phyloP scores from a whole-genome alignment of 2,329 filamentous ascomycete genomes.

The Pezicula rhizophila region DNA sequence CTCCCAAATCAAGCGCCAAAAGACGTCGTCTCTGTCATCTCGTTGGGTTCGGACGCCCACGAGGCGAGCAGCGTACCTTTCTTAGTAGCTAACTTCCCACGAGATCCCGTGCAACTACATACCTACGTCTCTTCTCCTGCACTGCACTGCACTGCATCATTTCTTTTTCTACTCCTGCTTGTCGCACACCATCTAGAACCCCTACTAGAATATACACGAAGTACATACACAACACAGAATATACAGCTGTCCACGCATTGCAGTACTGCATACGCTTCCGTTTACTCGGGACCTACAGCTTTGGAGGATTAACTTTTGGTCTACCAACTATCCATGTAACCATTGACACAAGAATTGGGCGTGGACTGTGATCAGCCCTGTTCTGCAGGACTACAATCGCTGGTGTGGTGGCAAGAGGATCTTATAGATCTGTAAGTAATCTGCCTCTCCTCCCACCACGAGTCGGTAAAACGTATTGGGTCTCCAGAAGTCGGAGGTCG shows the following conservation, averaged over 20 bases:
- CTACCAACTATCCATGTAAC: conserved; percentile 23
- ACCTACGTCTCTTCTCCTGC: conserved; percentile 16
- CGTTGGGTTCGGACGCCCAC: conserved; percentile 21
- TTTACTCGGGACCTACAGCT: conserved; percentile 14
- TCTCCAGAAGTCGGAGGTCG: conserved; percentile 11
- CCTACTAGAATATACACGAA: conserved; percentile 16
- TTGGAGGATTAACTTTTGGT: conserved; percentile 12
- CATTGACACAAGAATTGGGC: conserved; percentile 23
- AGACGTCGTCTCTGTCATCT: conserved; percentile 13
- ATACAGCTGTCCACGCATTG: conserved; percentile 15
- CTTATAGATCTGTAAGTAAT: conserved; percentile 22
- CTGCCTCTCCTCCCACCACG: conserved; percentile 6
- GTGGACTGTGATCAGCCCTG: conserved; percentile 28
- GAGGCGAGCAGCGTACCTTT: conserved; percentile 16
- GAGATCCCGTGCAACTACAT: conserved; percentile 22
- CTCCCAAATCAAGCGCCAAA: conserved; percentile 24
- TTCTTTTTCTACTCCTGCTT: conserved; percentile 13
- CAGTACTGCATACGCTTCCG: conserved; percentile 14
- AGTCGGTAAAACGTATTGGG: conserved; percentile 14
- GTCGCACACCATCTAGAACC: background rate
- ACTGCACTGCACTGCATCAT: conserved; percentile 16
- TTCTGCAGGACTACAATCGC: conserved; percentile 24
- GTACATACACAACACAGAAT: conserved; percentile 15
- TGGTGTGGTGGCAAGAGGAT: conserved; percentile 24
- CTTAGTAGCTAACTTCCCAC: conserved; percentile 12